A percentile compares a stretch with the other conserved stretches of the same genome.
phyloP scores from a whole-genome alignment of 345 rosid species.

The Pistacia vera region DNA sequence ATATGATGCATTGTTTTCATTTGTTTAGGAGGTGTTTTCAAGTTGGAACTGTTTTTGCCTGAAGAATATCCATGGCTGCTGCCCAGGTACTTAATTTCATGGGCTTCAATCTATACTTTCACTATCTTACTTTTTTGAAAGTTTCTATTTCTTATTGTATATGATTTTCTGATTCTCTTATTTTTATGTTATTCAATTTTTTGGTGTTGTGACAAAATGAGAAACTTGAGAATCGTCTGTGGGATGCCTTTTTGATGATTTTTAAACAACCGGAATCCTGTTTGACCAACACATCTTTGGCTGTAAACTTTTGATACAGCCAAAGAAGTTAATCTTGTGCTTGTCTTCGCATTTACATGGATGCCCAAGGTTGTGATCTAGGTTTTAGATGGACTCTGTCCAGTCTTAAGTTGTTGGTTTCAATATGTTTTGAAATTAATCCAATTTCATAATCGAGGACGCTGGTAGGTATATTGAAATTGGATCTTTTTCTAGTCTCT shows the following conservation, averaged over 20 bases:
- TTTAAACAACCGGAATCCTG: neutral
- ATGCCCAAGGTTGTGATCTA: neutral
- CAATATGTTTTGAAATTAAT: constrained; percentile 1
- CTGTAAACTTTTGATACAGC: neutral
- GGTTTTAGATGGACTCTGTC: neutral
- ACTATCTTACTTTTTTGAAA: neutral
- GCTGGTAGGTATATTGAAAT: neutral
- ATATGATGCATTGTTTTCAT: neutral
- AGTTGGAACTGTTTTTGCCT: constrained; percentile 50
- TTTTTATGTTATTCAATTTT: neutral
- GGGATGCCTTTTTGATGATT: constrained; percentile 5
- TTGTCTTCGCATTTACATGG: neutral
- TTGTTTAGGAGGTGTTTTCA: constrained; percentile 45
- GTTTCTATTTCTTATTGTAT: neutral
- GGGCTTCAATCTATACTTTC: neutral
- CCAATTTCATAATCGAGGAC: neutral
- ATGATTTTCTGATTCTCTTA: neutral
- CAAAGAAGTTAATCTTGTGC: neutral
- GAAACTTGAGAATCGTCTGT: neutral
- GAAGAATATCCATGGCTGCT: constrained; percentile 55
- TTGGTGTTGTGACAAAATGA: neutral
- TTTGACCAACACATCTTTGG: neutral
- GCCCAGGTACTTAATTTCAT: constrained; percentile 36
- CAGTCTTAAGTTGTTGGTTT: neutral
- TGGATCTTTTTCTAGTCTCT: neutral